phyloP scores from a whole-genome alignment of 2,329 filamentous ascomycete species.

The Pseudofabraea citricarpa region DNA sequence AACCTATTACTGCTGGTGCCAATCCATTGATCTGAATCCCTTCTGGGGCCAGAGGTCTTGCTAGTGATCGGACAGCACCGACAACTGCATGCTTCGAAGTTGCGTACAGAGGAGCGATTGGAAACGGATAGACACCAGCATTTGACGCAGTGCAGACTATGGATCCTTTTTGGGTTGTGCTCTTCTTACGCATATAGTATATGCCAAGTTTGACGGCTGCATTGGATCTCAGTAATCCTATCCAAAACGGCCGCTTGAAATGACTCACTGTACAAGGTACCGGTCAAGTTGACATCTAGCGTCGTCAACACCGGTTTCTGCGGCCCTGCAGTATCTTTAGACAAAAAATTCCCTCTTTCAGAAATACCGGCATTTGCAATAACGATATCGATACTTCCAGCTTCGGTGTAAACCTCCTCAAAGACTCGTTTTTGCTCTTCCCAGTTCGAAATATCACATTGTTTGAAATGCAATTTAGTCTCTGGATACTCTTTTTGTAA shows the following conservation, averaged over 20 bases:
- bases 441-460: slow-evolving; percentile 22
- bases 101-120: slow-evolving; percentile 44
- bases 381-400: slow-evolving; percentile 22
- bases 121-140: slow-evolving; percentile 46
- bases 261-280: slow-evolving; percentile 19
- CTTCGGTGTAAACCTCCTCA: slow-evolving; percentile 12
- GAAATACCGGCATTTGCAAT: slow-evolving; percentile 25
- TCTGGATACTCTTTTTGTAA: slow-evolving; percentile 10
- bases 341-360: slow-evolving; percentile 13
- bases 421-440: slow-evolving; percentile 21
- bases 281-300: slow-evolving; percentile 18
- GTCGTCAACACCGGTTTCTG: slow-evolving; percentile 16
- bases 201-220: slow-evolving; percentile 43
- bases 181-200: slow-evolving; percentile 45
- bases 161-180: slow-evolving; percentile 19
- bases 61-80: slow-evolving; percentile 44
- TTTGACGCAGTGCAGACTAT: slow-evolving; percentile 51
- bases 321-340: slow-evolving; percentile 8
- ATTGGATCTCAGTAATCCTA: background rate
- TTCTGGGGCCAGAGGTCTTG: slow-evolving; percentile 30
- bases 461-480: slow-evolving; percentile 14
- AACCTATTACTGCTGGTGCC: slow-evolving; percentile 46
- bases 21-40: slow-evolving; percentile 46
- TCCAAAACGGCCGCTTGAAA: background rate
- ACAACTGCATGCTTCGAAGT: slow-evolving; percentile 43